Base-by-base conservation (phyloP, 495 filamentous ascomycete species). In the Trichoderma erinaceum region DNA sequence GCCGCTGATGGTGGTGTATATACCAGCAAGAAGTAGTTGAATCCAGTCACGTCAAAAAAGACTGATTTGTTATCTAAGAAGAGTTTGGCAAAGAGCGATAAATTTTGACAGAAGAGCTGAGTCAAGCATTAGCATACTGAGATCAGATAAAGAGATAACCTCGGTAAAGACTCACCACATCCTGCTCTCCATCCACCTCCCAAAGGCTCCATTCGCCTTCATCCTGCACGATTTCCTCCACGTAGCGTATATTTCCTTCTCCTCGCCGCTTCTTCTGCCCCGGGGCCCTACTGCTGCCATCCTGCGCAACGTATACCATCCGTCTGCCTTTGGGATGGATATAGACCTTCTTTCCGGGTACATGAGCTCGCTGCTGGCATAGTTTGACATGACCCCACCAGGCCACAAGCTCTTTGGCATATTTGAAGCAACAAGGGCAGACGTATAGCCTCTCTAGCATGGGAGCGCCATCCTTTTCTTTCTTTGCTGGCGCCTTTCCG, bases 11-110 rank as follows among this genome's bases (percentile, higher is more conserved):
- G 84, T 73, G 80, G 80, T 4, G 85, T 88, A 68, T 88, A 81
- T 63, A 91, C 86, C 66, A 98, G 88, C 25, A 96, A 87, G 75
- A 96, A 98, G 82, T 97, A 99, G 71, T 93, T 88, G 80, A 99
- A 99, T 67, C 90, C 91, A 44, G 88, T 87, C 69, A 97, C 92
- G 73, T 98, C 96, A 81, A 96, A 99, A 79, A 97, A 98, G 69
- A 99, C 93, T 25, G 92, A 96, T 76, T 99, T 99, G 75, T 93
- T 97, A 75, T 97, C 93, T 67, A 99, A 88, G 77, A 97, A 99
- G 65, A 99, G 85, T 74, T 98, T 98, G n/a, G 92, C 92, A 77
- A 98, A 97, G 50, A 99, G 89, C 23, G 91, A 96, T 66, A 99
- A 85, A 74, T 97, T 97, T 78, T 98, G 95, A 70, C 91, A 91